phyloP scores from a whole-genome alignment of 2,329 filamentous ascomycete genomes.

The Aspergillus fischeri region DNA sequence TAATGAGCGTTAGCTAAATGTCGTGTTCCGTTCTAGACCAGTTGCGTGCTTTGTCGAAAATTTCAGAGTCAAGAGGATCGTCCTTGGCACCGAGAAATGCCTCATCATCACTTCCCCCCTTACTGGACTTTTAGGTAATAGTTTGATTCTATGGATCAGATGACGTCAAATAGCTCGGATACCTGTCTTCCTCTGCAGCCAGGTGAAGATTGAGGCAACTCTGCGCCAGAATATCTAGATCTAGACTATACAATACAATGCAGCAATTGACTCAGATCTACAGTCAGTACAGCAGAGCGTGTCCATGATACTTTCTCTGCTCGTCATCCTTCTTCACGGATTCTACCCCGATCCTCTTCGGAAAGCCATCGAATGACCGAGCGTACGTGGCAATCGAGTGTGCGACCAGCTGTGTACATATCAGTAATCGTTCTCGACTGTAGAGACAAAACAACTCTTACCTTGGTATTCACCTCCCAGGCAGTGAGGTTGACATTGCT shows the following conservation, averaged over 20 bases:
- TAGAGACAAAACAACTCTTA: conserved; percentile 14
- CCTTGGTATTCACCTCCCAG: conserved; percentile 53
- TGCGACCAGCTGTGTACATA: conserved; percentile 48
- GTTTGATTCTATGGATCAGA: background rate
- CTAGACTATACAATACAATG: background rate
- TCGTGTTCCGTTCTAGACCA: background rate
- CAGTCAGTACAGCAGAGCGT: background rate
- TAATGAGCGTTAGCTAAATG: background rate
- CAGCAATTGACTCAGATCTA: background rate
- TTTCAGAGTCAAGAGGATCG: background rate
- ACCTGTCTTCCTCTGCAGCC: background rate
- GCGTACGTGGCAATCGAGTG: conserved; percentile 70
- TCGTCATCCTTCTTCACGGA: background rate
- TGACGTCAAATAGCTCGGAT: background rate
- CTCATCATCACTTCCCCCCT: background rate
- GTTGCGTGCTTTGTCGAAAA: background rate
- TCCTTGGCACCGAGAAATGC: background rate
- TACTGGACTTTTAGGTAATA: background rate
- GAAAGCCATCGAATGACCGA: conserved; percentile 61
- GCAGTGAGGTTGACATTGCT: conserved; percentile 52
- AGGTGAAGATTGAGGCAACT: background rate
- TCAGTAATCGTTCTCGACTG: background rate
- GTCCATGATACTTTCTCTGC: conserved; percentile 9
- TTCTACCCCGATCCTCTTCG: conserved; percentile 43
- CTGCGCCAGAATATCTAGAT: too few species aligned